phyloP scores from a whole-genome alignment of 2,329 filamentous ascomycete genomes.

The Neurospora crassa region DNA sequence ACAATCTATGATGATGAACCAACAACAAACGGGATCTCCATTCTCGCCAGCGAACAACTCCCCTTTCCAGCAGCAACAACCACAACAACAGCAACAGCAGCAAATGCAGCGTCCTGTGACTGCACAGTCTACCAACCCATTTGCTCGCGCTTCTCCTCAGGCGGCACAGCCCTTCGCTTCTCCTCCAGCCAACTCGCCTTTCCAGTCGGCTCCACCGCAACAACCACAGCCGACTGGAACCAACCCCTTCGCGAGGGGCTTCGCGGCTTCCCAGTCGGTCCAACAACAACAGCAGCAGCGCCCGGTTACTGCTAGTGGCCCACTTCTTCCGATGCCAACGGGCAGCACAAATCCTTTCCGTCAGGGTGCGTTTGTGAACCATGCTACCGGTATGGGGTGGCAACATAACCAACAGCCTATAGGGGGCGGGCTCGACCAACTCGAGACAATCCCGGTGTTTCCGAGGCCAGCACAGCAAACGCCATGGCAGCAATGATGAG shows the following conservation, averaged over 20 bases:
- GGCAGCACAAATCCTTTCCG: slow-evolving; percentile 93
- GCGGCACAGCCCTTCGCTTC: slow-evolving; percentile 25
- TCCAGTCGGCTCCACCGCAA: slow-evolving; percentile 35
- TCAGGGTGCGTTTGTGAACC: slow-evolving; percentile 82
- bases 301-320: slow-evolving; percentile 35
- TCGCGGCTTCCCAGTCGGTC: slow-evolving; percentile 23
- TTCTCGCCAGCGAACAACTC: slow-evolving; percentile 26
- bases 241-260: slow-evolving; percentile 48
- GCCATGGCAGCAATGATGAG: slow-evolving; percentile 45
- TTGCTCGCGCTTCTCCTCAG: slow-evolving; percentile 61
- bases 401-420: slow-evolving; percentile 70
- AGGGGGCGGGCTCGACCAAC: slow-evolving; percentile 68
- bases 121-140: slow-evolving; percentile 25
- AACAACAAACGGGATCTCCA: slow-evolving; percentile 27
- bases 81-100: slow-evolving; percentile 8
- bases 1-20: slow-evolving; percentile 68
- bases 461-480: slow-evolving; percentile 63
- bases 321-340: slow-evolving; percentile 65
- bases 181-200: slow-evolving; percentile 29
- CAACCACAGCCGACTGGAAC: slow-evolving; percentile 45
- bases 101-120: slow-evolving; percentile 22
- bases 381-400: slow-evolving; percentile 81
- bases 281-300: slow-evolving; percentile 28
- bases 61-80: slow-evolving; percentile 58
- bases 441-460: slow-evolving; percentile 77